phyloP scores from a whole-genome alignment of 345 rosid species.

The Citrus mangshanensis region DNA sequence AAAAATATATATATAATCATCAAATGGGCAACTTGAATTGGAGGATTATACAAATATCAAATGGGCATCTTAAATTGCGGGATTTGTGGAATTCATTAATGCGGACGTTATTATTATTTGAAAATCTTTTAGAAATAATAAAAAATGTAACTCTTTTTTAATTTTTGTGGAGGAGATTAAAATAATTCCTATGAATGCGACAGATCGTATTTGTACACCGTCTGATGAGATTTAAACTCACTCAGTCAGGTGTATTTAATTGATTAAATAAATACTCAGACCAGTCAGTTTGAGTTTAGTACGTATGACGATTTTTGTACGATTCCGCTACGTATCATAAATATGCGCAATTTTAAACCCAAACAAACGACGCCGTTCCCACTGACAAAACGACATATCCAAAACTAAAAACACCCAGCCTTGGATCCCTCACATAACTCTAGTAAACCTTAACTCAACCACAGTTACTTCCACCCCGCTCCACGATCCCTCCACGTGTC shows the following conservation, averaged over 20 bases:
- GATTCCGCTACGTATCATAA: neutral
- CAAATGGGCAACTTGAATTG: too few relatives aligned
- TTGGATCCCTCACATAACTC: conserved; percentile 36
- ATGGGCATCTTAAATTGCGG: neutral
- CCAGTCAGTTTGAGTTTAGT: too few relatives aligned
- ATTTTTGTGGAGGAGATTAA: neutral
- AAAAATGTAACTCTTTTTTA: neutral
- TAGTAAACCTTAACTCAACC: conserved; percentile 29
- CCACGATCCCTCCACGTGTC: conserved; percentile 46
- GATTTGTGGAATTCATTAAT: neutral
- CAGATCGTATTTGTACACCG: neutral
- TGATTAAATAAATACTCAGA: neutral
- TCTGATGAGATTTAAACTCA: neutral
- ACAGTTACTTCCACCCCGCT: neutral
- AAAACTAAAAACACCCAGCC: neutral
- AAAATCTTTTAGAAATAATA: neutral
- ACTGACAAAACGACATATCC: conserved; percentile 25
- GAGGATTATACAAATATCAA: too few relatives aligned
- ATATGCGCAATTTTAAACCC: neutral
- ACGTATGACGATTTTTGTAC: neutral
- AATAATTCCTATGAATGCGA: neutral
- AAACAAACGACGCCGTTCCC: conserved; percentile 22
- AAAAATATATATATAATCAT: neutral
- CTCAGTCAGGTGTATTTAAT: neutral
- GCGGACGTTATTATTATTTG: neutral